Evolutionary conservation across 2,329 filamentous ascomycete species (phyloP).

Genomic region (Myriosclerotinia scirpicola): DNA sequence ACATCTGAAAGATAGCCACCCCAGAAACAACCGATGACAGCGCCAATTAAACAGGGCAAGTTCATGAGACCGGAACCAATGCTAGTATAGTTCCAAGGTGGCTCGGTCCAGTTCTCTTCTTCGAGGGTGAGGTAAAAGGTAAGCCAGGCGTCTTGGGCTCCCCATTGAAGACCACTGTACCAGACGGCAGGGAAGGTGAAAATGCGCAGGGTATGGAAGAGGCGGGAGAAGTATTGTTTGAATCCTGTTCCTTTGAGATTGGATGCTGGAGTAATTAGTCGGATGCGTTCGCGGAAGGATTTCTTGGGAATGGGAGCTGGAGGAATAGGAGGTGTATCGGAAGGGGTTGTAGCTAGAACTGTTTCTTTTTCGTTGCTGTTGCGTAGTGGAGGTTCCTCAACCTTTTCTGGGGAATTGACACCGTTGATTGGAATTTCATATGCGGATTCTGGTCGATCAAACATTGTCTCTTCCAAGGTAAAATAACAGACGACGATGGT

Average conservation of each 20-base stretch:
- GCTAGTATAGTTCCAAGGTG: slow-evolving; percentile 56
- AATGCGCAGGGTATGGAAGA: slow-evolving; percentile 56
- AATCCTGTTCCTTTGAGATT: slow-evolving; percentile 54
- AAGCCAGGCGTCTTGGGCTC: slow-evolving; percentile 59
- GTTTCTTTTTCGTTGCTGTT: slow-evolving; percentile 26
- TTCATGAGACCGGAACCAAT: slow-evolving; percentile 58
- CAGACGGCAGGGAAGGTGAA: slow-evolving; percentile 59
- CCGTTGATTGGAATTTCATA: slow-evolving; percentile 40
- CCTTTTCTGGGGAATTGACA: slow-evolving; percentile 20
- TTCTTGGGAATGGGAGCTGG: slow-evolving; percentile 41
- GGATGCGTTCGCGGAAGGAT: slow-evolving; percentile 55
- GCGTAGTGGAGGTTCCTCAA: background rate
- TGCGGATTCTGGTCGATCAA: slow-evolving; percentile 44
- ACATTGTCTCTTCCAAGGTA: slow-evolving; percentile 53
- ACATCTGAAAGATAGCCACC: slow-evolving; percentile 57
- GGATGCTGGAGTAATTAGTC: slow-evolving; percentile 55
- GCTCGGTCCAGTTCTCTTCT: slow-evolving; percentile 54
- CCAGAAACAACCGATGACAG: slow-evolving; percentile 56
- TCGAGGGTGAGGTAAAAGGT: slow-evolving; percentile 59
- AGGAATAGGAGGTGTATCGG: slow-evolving; percentile 20
- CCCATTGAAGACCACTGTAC: slow-evolving; percentile 59
- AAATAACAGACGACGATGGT: slow-evolving; percentile 52
- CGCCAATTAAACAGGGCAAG: slow-evolving; percentile 54
- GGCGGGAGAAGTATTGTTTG: slow-evolving; percentile 53
- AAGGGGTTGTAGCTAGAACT: slow-evolving; percentile 22